Evolutionary conservation across 768 basidiomycete species (phyloP).

Genomic region (Agaricus subrufescens): DNA sequence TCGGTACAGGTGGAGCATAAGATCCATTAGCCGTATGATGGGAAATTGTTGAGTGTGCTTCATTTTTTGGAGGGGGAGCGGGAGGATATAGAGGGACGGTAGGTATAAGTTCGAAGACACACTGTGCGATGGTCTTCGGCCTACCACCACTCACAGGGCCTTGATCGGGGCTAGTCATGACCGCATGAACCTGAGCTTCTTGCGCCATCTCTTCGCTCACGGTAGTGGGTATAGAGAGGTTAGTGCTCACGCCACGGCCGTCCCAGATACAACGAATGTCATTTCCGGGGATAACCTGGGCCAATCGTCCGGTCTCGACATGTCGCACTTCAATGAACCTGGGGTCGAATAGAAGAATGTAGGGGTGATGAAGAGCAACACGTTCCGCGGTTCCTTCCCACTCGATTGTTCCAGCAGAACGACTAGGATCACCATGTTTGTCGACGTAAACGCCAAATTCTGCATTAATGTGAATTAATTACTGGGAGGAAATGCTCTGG

Average conservation of each 20-base stretch:
- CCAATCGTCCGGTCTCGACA: slow-evolving; percentile 74
- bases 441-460: slow-evolving; percentile 95
- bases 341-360: slow-evolving; percentile 84
- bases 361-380: slow-evolving; percentile 87
- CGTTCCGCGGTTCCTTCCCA: slow-evolving; percentile 94
- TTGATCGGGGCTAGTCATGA: slow-evolving; percentile 65
- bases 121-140: slow-evolving; percentile 56
- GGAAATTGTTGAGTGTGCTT: slow-evolving; percentile 7
- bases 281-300: slow-evolving; percentile 80
- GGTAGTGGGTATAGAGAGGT: slow-evolving; percentile 59
- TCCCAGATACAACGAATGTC: slow-evolving; percentile 92
- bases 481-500: background rate
- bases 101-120: slow-evolving; percentile 76
- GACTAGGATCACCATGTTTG: slow-evolving; percentile 87
- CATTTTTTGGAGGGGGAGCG: slow-evolving; percentile 11
- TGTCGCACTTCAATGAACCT: slow-evolving; percentile 93
- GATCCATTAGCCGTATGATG: slow-evolving; percentile 6
- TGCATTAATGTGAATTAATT: slow-evolving; percentile 21
- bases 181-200: slow-evolving; percentile 83
- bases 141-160: slow-evolving; percentile 30
- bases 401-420: slow-evolving; percentile 72
- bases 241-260: slow-evolving; percentile 58
- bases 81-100: slow-evolving; percentile 67
- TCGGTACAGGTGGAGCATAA: slow-evolving; percentile 7
- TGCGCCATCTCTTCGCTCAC: slow-evolving; percentile 58